phyloP scores from a whole-genome alignment of 78 protist genomes.

The Dictyostelium capitatum region DNA sequence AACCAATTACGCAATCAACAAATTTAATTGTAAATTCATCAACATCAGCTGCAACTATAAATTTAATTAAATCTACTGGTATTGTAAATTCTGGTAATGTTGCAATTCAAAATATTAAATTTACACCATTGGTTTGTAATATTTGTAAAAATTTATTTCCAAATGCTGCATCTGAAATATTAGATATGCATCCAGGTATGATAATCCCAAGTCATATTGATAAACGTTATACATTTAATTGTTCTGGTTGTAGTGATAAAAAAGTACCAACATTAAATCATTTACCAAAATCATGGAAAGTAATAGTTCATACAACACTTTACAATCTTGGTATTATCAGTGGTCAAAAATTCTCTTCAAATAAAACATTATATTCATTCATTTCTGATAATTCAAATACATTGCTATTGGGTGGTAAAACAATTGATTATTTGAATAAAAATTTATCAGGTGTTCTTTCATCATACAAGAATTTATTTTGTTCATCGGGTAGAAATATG shows the following conservation, averaged over 20 bases:
- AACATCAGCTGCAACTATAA: neutral
- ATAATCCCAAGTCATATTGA: conserved; percentile 79
- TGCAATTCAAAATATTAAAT: conserved; percentile 46
- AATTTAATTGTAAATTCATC: conserved; percentile 13
- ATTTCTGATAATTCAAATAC: conserved; percentile 78
- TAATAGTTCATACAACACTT: conserved; percentile 70
- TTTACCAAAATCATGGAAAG: conserved; percentile 74
- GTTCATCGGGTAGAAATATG: conserved; percentile 78
- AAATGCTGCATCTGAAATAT: conserved; percentile 63
- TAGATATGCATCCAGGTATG: conserved; percentile 20
- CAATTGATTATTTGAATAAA: conserved; percentile 66
- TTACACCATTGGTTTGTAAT: conserved; percentile 54
- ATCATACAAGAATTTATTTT: conserved; percentile 72
- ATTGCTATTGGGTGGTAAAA: conserved; percentile 69
- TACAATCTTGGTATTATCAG: conserved; percentile 52
- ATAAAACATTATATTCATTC: conserved; percentile 63
- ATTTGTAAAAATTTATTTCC: conserved; percentile 27
- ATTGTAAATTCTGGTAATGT: conserved; percentile 44
- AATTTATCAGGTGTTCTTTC: conserved; percentile 59
- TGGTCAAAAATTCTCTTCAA: conserved; percentile 58
- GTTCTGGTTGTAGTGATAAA: conserved; percentile 55
- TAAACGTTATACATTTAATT: conserved; percentile 33
- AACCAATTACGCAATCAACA: neutral
- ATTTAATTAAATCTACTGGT: neutral
- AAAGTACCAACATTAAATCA: conserved; percentile 22